Conservation (phyloP, 257 asterid genomes). For the Galeopsis tetrahit region DNA sequence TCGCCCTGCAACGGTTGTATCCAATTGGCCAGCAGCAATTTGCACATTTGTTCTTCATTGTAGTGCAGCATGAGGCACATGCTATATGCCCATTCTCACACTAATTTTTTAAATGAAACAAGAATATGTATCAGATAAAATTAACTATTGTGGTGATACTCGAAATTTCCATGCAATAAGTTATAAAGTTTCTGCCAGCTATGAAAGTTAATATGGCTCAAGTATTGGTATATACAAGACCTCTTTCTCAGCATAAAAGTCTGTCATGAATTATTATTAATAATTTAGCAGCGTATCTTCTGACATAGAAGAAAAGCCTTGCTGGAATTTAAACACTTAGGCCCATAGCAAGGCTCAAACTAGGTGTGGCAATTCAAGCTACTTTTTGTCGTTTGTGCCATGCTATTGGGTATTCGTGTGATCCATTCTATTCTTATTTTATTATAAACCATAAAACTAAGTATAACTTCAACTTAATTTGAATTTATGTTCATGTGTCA, state of each 20-base stretch:
- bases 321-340: background rate
- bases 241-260: no score
- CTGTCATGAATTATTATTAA: background rate
- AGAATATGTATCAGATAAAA: constrained; percentile 29
- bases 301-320: constrained; percentile 4
- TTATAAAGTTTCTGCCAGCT: constrained; percentile 3
- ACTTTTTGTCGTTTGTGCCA: no score
- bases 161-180: background rate
- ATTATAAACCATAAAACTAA: no score
- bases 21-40: constrained; percentile 68
- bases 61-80: constrained; percentile 68
- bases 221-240: background rate
- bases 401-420: background rate
- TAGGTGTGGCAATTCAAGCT: background rate
- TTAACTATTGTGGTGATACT: constrained; percentile 3
- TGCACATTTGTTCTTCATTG: constrained; percentile 60
- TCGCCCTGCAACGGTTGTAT: constrained; percentile 71
- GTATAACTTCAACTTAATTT: no score
- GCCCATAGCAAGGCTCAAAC: background rate
- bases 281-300: background rate
- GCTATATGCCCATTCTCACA: constrained; percentile 88
- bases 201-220: background rate
- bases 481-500: background rate
- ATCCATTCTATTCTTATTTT: background rate
- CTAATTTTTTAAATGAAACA: constrained; percentile 40